These are phyloP conservation scores for Colletotrichum eleusines DNA, from an alignment of 2,329 filamentous ascomycete species.

Conservation along the genomic window DNA sequence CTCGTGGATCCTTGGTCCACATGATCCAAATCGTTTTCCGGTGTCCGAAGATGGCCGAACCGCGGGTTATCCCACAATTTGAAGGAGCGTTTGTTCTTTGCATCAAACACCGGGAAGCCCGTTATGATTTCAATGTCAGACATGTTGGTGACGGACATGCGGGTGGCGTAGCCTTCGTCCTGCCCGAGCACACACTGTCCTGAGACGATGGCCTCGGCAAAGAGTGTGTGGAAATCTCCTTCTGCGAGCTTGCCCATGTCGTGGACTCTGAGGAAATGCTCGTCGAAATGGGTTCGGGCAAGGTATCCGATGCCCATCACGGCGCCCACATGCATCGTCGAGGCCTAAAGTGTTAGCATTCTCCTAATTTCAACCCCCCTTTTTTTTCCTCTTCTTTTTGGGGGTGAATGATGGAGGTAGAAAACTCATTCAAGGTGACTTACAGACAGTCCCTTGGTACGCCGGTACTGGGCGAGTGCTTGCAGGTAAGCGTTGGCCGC, in stretches of 20 bases:
- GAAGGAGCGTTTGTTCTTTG: constrained; percentile 14
- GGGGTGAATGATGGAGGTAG: background rate
- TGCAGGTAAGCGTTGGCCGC: constrained; percentile 59
- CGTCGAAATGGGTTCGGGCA: constrained; percentile 42
- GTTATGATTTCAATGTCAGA: constrained; percentile 1
- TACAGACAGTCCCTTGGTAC: constrained; percentile 52
- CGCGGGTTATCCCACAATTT: constrained; percentile 25
- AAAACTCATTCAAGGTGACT: background rate
- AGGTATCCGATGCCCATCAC: constrained; percentile 57
- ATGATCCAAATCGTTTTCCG: background rate
- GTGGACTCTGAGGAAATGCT: background rate
- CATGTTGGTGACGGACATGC: constrained; percentile 6
- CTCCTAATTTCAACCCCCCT: background rate
- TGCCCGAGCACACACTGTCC: constrained; percentile 42
- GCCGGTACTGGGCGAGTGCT: constrained; percentile 51
- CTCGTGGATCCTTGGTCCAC: background rate
- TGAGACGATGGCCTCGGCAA: constrained; percentile 56
- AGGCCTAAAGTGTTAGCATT: constrained; percentile 31
- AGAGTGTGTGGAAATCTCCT: constrained; percentile 55
- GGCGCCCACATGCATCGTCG: constrained; percentile 53
- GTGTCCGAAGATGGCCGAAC: constrained; percentile 16
- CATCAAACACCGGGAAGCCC: constrained; percentile 17
- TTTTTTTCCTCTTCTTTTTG: background rate
- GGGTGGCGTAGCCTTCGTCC: background rate
- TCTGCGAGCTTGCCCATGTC: constrained; percentile 41